Evolutionary conservation across 1,284 basidiomycete genomes (phyloP).

Genomic region (Ceratobasidium sp.): DNA sequence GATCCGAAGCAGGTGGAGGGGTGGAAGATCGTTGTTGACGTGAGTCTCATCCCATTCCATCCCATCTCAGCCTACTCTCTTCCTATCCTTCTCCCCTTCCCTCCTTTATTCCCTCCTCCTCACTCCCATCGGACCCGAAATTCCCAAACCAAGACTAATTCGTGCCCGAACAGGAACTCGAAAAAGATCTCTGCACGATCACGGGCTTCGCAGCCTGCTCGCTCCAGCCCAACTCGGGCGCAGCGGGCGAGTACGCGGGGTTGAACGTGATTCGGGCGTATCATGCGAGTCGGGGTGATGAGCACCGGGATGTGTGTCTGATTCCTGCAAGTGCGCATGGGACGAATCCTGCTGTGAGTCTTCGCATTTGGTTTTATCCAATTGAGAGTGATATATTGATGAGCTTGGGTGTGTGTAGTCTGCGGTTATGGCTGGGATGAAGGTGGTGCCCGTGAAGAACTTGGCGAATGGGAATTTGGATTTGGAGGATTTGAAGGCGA

Average conservation of each 20-base stretch:
- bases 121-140: neutral
- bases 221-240: slow-evolving; percentile 97
- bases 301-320: slow-evolving; percentile 90
- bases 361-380: slow-evolving; percentile 29
- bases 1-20: slow-evolving; percentile 92
- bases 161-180: slow-evolving; percentile 75
- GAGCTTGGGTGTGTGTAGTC: slow-evolving; percentile 66
- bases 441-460: slow-evolving; percentile 94
- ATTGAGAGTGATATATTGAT: neutral
- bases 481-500: slow-evolving; percentile 84
- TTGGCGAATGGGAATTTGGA: slow-evolving; percentile 90
- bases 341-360: slow-evolving; percentile 89
- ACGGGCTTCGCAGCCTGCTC: slow-evolving; percentile 97
- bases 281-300: slow-evolving; percentile 89
- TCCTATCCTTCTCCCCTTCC: neutral
- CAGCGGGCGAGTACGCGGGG: slow-evolving; percentile 94
- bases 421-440: slow-evolving; percentile 97
- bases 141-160: slow-evolving; percentile 35
- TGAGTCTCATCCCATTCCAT: slow-evolving; percentile 53
- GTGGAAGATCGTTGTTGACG: slow-evolving; percentile 86
- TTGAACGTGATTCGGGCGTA: slow-evolving; percentile 95
- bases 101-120: no score
- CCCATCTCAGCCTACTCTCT: neutral
- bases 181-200: slow-evolving; percentile 90
- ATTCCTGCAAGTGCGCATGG: slow-evolving; percentile 97